Evolutionary conservation across 768 basidiomycete genomes (phyloP).

Genomic region (Phylloporus scabripes): DNA sequence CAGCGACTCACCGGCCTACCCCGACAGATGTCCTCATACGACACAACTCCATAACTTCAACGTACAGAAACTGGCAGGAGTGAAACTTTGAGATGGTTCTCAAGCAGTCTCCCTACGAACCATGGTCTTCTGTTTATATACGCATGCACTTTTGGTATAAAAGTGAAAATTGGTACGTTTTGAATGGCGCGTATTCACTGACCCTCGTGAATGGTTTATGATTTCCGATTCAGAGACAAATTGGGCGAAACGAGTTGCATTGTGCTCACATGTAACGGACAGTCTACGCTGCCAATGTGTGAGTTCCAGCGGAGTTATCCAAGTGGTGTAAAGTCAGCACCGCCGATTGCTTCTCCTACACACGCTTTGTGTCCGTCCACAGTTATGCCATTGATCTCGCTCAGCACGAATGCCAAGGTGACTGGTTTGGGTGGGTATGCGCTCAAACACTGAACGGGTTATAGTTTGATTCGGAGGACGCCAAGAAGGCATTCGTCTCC

Average conservation of each 20-base stretch:
- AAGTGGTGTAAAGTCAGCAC: neutral
- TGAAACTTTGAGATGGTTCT: neutral
- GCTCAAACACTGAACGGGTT: neutral
- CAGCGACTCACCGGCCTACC: neutral
- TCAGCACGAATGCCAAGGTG: constrained; percentile 38
- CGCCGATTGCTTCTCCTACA: neutral
- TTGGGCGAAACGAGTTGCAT: neutral
- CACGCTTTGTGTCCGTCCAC: neutral
- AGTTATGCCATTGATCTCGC: constrained; percentile 35
- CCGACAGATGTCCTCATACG: neutral
- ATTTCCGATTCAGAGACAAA: neutral
- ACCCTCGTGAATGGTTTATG: neutral
- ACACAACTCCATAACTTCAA: too few species aligned
- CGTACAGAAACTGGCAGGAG: too few species aligned
- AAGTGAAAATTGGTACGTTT: neutral
- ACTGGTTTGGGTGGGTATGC: neutral
- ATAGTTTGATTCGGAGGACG: constrained; percentile 20
- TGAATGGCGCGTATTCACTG: neutral
- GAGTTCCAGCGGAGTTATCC: neutral
- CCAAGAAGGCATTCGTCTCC: constrained; percentile 33
- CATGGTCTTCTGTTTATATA: neutral
- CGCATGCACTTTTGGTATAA: neutral
- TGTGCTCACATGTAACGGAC: neutral
- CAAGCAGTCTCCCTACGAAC: neutral
- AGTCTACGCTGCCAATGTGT: neutral